These are phyloP conservation scores for Phytophthora megakarya DNA, from an alignment of 352 stramenopile species.

Conservation along the genomic window DNA sequence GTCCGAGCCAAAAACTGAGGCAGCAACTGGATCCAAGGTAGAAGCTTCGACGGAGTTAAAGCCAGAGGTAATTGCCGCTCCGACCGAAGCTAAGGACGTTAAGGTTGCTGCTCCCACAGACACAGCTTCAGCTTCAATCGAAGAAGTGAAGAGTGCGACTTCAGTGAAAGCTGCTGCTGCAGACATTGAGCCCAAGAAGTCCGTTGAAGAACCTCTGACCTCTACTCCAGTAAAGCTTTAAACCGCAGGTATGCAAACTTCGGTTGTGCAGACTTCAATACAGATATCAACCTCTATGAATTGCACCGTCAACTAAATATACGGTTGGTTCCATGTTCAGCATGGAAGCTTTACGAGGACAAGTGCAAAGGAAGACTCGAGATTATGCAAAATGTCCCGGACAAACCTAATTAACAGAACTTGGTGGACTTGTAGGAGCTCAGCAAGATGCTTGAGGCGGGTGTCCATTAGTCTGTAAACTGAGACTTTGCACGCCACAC, in stretches of 20 bases:
- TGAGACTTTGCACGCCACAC: neutral
- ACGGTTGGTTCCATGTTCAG: no score
- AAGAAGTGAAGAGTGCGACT: conserved; percentile 14
- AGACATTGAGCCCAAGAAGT: conserved; percentile 14
- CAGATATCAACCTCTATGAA: no score
- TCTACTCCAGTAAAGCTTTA: conserved; percentile 22
- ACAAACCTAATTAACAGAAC: no score
- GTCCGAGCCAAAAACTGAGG: conserved; percentile 20
- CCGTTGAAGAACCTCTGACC: conserved; percentile 16
- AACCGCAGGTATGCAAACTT: conserved; percentile 1
- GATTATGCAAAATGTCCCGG: no score
- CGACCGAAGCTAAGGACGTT: conserved; percentile 11
- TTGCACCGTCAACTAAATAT: no score
- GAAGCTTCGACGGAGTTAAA: conserved; percentile 22
- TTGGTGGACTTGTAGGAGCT: neutral
- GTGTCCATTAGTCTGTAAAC: neutral
- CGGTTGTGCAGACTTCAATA: no score
- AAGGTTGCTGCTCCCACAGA: conserved; percentile 18
- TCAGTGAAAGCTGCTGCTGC: conserved; percentile 3
- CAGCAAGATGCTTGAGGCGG: conserved; percentile 2
- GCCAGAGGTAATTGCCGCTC: conserved; percentile 9
- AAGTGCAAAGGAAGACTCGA: no score
- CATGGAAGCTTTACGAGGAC: no score
- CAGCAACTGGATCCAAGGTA: conserved; percentile 17
- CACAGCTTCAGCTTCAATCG: neutral